phyloP scores from a whole-genome alignment of 257 asterid species.

The Solanum sparsipilum region DNA sequence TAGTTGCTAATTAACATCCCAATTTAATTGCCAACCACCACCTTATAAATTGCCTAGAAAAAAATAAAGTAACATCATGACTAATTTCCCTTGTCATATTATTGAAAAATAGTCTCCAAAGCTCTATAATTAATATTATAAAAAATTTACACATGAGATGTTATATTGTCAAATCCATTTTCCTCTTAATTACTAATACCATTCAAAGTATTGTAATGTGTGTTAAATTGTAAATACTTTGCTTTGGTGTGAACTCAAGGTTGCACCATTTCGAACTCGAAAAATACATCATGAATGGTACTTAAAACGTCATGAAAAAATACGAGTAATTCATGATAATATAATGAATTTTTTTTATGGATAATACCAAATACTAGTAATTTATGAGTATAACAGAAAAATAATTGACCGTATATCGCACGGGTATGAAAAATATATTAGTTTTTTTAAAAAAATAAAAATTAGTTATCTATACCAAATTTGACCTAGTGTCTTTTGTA shows the following conservation, averaged over 20 bases:
- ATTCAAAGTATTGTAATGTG: too few relatives aligned
- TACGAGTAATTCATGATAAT: too few relatives aligned
- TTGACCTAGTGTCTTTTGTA: neutral
- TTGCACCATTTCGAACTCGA: neutral
- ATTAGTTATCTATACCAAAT: neutral
- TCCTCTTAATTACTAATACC: too few relatives aligned
- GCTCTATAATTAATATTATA: neutral
- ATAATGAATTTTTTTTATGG: too few relatives aligned
- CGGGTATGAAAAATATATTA: too few relatives aligned
- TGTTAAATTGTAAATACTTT: neutral
- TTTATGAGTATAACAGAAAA: neutral
- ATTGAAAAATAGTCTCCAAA: neutral
- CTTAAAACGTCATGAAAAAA: too few relatives aligned
- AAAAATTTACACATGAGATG: neutral
- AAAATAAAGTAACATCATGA: neutral
- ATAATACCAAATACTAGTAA: neutral
- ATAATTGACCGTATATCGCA: too few relatives aligned
- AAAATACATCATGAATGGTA: neutral
- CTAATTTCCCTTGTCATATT: neutral
- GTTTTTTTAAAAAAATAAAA: too few relatives aligned
- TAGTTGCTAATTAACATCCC: neutral
- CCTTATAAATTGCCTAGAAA: neutral
- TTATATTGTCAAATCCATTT: too few relatives aligned
- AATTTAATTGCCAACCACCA: neutral
- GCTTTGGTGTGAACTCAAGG: neutral